Evolutionary conservation across 2,329 filamentous ascomycete genomes (phyloP), one percentile per base, ranked within the genome.

Genomic region (Colletotrichum endophyticum): DNA sequence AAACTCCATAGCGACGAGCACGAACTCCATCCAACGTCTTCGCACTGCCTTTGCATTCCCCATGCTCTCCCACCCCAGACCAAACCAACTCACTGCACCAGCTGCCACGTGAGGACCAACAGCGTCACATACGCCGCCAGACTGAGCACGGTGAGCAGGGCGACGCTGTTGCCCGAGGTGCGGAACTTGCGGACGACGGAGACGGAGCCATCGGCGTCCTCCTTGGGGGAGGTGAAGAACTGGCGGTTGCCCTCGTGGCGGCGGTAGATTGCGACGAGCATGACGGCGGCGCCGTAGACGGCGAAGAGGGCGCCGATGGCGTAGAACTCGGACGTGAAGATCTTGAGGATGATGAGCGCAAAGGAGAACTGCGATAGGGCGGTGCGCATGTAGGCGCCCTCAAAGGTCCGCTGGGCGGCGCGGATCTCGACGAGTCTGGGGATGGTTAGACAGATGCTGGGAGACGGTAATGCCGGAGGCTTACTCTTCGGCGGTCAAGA

Each of bases 241-340:
- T 99, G 96, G 79, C 93, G 92, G 82, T 99, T 98, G 73, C 97
- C 96, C 85, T 98, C 95, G 82, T 96, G 95, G 70, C 97, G 92
- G 74, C 97, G 91, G 85, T 98, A 98, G 70, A 95, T 88, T 80
- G 95, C 94, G 76, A 98, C 95, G 30, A 95, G 89, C 82, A 99
- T 88, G 64, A 99, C 91, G 8, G 95, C 95, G 5, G 94, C 93
- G 15, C 96, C 97, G 82, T 99, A 99, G 66, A 95, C 93, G 59
- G 97, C 96, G 83, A 98, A 98, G 36, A 99, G 89, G 8, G 97
- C 97, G n/a, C 97, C 97, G 78, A 98, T 98, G 80, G 94, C 93
- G 86, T 99, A 99, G 88, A 99, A 99, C 83, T 99, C 97, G 69
- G 93, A 91, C 11, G 96, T 98, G 87, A 99, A 99, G 85, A 99